Evolutionary conservation across 129 eudicot genomes (phyloP), one percentile per base, ranked within the genome.

Genomic region (Erigeron canadensis): DNA sequence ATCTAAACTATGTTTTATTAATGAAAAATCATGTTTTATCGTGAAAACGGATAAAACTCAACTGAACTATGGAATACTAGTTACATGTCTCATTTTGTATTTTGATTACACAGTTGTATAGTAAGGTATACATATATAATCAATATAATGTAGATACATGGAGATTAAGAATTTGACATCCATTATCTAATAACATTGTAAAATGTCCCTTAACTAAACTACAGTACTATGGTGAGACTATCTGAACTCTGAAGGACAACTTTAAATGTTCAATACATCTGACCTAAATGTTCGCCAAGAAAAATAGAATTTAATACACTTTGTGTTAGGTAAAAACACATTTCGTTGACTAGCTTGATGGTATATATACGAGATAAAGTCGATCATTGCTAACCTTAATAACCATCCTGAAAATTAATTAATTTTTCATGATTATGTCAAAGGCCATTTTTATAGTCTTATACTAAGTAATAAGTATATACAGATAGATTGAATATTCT

Each of bases 261-360:
- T 71, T 22, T 58, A 53, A 19, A 28, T 17, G 16, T 34, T 46
- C 51, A 73, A 38, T 19, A 57, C 58, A 58, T 71, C n/a, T 61
- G 78, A 74, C 78, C 71, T 19, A 74, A 74, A 41, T 63, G 40
- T 64, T 73, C 64, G 38, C 55, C 65, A 18, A 51, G 51, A 64
- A 63, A 50, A 8, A 53, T n/a, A n/a, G 50, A 63, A 63, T 17
- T 18, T 39, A 63, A 64, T 63, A 48, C 56, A 39, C 71, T 63
- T 63, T 21, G 53, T 63, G 78, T 53, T 74, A 39, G 38, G 68
- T 72, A 22, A 43, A 54, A 17, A 12, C 67, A 58, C 4, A 71
- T 59, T 72, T 15, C 59, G 19, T 41, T 63, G 56, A 53, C 56
- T n/a, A n/a, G n/a, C n/a, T 65, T 51, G 2, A 70, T 47, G 3